Percentiles rank a stretch among this genome's conserved stretches.
Evolutionary conservation across 805 yeast genomes (phyloP).

Genomic region (Metschnikowia bowlesiae): DNA sequence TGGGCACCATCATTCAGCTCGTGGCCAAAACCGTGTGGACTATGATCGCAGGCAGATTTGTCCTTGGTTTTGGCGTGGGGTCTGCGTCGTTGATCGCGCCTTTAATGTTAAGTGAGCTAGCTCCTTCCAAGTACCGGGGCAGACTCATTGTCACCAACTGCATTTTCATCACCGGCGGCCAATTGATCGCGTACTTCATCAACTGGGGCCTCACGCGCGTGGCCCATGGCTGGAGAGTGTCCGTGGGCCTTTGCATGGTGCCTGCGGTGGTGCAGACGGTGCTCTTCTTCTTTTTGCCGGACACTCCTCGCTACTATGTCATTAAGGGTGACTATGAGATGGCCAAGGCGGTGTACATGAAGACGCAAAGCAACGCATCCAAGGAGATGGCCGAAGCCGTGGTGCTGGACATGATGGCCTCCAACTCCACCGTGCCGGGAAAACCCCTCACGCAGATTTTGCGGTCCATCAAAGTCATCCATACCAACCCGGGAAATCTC

Average conservation of each 20-base stretch:
- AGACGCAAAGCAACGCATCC: constrained; percentile 59
- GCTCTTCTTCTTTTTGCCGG: constrained; percentile 83
- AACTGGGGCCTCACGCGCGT: constrained; percentile 81
- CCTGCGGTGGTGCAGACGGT: constrained; percentile 78
- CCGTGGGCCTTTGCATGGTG: constrained; percentile 85
- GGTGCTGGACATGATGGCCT: constrained; percentile 57
- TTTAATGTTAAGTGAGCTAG: constrained; percentile 83
- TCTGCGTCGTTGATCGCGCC: constrained; percentile 94
- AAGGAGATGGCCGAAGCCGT: constrained; percentile 62
- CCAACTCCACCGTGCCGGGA: constrained; percentile 42
- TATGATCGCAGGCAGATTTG: constrained; percentile 86
- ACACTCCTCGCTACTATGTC: constrained; percentile 88
- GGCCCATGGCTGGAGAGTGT: constrained; percentile 85
- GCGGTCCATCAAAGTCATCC: constrained; percentile 61
- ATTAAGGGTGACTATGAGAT: constrained; percentile 59
- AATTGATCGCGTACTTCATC: constrained; percentile 86
- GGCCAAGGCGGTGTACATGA: constrained; percentile 64
- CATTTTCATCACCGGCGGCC: constrained; percentile 91
- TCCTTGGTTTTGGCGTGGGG: constrained; percentile 97
- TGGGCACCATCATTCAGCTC: constrained; percentile 84
- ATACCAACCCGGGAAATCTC: constrained; percentile 69
- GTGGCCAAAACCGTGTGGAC: constrained; percentile 80
- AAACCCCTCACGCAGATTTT: constrained; percentile 46
- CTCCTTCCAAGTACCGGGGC: constrained; percentile 90
- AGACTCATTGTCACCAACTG: constrained; percentile 85